Evolutionary conservation across 2,329 filamentous ascomycete genomes (phyloP).

Genomic region (Xylariaceae sp.): DNA sequence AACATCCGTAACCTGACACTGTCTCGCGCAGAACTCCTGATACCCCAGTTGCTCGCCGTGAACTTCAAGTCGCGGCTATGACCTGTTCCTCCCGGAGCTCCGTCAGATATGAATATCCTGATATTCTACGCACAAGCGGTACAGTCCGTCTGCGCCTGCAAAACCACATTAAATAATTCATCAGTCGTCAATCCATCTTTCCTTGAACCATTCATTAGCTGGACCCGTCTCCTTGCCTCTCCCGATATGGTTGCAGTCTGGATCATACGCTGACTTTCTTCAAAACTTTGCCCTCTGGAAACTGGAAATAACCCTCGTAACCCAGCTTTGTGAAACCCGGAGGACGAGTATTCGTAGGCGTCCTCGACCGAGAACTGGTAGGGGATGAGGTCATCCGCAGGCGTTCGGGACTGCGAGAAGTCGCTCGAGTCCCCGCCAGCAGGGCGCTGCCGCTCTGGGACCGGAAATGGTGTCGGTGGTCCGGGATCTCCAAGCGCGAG

Average conservation of each 20-base stretch:
- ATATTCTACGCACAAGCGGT: no score
- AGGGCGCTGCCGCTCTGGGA: conserved; percentile 22
- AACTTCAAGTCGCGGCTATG: neutral
- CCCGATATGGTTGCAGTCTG: no score
- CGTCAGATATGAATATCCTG: no score
- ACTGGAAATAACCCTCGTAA: conserved; percentile 36
- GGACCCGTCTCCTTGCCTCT: no score
- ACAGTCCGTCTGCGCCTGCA: no score
- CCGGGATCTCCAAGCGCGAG: conserved; percentile 22
- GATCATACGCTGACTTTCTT: conserved; percentile 8
- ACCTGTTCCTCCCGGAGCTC: no score
- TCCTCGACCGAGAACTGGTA: conserved; percentile 42
- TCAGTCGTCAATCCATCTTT: no score
- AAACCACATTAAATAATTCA: no score
- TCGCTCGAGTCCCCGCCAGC: conserved; percentile 10
- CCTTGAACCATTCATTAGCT: no score
- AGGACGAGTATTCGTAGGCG: conserved; percentile 30
- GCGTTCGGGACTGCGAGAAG: conserved; percentile 23
- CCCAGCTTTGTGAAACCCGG: conserved; percentile 24
- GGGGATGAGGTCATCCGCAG: conserved; percentile 28
- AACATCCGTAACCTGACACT: no score
- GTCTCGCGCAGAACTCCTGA: no score
- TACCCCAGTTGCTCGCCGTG: no score
- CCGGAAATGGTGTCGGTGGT: conserved; percentile 22
- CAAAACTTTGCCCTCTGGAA: conserved; percentile 12